These are phyloP conservation scores for Artomyces pyxidatus DNA, from an alignment of 768 basidiomycete species.

Conservation along the genomic window DNA sequence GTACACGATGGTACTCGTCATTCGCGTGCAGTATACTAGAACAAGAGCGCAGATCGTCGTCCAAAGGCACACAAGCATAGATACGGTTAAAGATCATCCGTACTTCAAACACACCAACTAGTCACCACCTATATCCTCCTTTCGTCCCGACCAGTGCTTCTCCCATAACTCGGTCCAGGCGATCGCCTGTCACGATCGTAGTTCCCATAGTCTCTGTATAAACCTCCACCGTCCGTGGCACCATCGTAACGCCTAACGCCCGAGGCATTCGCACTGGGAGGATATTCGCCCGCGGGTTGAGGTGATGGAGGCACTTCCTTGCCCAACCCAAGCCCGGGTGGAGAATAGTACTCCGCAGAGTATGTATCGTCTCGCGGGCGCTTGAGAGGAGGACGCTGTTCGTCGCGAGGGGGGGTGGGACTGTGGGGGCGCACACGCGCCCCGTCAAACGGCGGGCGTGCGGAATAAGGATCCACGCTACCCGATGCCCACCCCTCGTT, in stretches of 20 bases:
- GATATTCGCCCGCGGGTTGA: neutral
- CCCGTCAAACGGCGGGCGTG: neutral
- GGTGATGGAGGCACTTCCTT: neutral
- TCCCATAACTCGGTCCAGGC: neutral
- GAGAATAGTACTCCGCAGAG: neutral
- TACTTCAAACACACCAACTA: too few relatives aligned
- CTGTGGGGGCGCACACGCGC: constrained; percentile 14
- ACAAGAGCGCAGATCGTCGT: too few relatives aligned
- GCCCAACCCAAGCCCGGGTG: neutral
- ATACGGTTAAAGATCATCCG: too few relatives aligned
- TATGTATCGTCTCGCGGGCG: constrained; percentile 12
- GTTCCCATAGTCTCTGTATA: neutral
- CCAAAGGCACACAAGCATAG: too few relatives aligned
- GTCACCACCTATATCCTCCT: too few relatives aligned
- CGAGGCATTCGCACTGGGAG: neutral
- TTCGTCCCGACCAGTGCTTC: too few relatives aligned
- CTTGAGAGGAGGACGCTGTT: constrained; percentile 11
- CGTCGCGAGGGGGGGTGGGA: constrained; percentile 7
- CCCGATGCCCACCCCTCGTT: constrained; percentile 2
- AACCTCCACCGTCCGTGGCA: neutral
- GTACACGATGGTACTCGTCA: too few relatives aligned
- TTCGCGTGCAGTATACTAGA: too few relatives aligned
- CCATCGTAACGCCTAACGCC: neutral
- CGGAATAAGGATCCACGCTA: constrained; percentile 1
- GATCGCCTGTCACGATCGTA: neutral